phyloP scores from a whole-genome alignment of 768 basidiomycete species.

The Pulveroboletus sp. region DNA sequence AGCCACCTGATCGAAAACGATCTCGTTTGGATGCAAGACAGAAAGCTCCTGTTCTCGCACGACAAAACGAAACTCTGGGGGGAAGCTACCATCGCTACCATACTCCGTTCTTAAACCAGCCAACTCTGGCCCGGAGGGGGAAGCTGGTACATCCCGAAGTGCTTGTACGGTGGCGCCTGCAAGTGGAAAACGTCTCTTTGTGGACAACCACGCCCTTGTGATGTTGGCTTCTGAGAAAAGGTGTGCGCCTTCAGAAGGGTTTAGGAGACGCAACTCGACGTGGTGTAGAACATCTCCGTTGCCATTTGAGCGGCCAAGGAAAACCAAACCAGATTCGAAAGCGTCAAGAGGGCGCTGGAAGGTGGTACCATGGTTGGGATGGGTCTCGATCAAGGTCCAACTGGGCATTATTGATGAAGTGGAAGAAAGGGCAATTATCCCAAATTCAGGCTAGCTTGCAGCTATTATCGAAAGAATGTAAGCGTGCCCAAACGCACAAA shows the following conservation, averaged over 20 bases:
- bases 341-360: neutral
- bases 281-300: neutral
- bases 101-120: neutral
- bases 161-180: neutral
- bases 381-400: neutral
- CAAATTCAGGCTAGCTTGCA: no score
- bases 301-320: neutral
- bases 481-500: no score
- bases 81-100: neutral
- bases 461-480: no score
- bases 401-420: no score
- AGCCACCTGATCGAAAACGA: slow-evolving; percentile 33
- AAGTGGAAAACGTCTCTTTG: no score
- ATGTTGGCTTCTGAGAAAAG: no score
- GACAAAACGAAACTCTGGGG: slow-evolving; percentile 30
- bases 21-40: slow-evolving; percentile 34
- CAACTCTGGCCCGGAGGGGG: no score
- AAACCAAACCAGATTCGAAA: neutral
- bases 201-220: no score
- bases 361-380: neutral
- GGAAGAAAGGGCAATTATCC: no score
- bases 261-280: neutral
- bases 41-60: slow-evolving; percentile 38
- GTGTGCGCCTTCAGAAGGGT: neutral
- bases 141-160: neutral